Percentiles rank a stretch among this genome's conserved stretches.
phyloP scores from a whole-genome alignment of 257 asterid genomes.

The Vinca minor region DNA sequence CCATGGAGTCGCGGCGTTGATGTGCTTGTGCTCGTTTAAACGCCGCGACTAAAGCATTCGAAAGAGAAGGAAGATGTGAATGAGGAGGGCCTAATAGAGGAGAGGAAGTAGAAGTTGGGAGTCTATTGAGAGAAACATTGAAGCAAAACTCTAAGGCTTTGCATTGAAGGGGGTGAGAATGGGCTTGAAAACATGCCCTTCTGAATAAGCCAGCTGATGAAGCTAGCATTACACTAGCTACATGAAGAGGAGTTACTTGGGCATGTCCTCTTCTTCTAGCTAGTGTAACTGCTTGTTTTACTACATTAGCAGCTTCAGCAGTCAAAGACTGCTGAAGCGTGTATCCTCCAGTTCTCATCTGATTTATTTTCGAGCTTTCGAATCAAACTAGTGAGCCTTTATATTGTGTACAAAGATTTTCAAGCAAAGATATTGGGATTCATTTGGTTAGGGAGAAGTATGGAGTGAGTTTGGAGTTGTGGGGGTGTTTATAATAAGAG shows the following conservation, averaged over 20 bases:
- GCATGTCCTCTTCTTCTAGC: conserved; percentile 94
- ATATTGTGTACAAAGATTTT: neutral
- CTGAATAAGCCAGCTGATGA: conserved; percentile 50
- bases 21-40: conserved; percentile 95
- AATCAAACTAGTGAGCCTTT: too few species aligned
- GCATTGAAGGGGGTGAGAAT: conserved; percentile 93
- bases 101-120: conserved; percentile 67
- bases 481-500: conserved; percentile 24
- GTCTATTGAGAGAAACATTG: conserved; percentile 86
- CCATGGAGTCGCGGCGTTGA: conserved; percentile 77
- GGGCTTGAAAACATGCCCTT: conserved; percentile 72
- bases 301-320: conserved; percentile 54
- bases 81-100: conserved; percentile 53
- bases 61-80: conserved; percentile 62
- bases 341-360: conserved; percentile 83
- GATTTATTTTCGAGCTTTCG: too few species aligned
- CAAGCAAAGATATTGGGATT: conserved; percentile 10
- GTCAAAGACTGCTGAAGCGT: conserved; percentile 84
- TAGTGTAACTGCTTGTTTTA: conserved; percentile 65
- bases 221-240: conserved; percentile 74
- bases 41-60: conserved; percentile 91
- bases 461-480: conserved; percentile 6
- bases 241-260: conserved; percentile 92
- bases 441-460: conserved; percentile 10
- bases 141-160: conserved; percentile 94